Conservation (phyloP, 495 filamentous ascomycete species). For the Penicillium arizonense region DNA sequence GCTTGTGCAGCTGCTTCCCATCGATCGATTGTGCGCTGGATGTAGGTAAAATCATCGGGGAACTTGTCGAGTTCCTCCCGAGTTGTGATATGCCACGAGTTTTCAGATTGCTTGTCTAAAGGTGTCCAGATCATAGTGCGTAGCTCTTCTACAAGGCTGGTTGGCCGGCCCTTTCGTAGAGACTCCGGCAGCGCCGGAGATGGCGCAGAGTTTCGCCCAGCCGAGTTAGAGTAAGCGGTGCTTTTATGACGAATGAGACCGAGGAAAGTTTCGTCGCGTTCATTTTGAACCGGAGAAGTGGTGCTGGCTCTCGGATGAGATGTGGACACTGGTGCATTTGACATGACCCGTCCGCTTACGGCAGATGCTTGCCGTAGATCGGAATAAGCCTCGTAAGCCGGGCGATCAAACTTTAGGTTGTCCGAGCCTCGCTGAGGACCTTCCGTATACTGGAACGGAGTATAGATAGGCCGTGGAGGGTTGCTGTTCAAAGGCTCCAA, state of each 20-base stretch:
- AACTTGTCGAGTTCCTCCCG: slow-evolving; percentile 32
- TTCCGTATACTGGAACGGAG: slow-evolving; percentile 46
- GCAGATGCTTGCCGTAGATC: slow-evolving; percentile 43
- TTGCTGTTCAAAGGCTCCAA: slow-evolving; percentile 35
- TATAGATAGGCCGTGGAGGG: slow-evolving; percentile 47
- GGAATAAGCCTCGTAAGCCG: slow-evolving; percentile 48
- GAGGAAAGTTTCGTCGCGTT: slow-evolving; percentile 44
- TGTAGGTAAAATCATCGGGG: slow-evolving; percentile 50
- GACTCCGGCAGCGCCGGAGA: slow-evolving; percentile 30
- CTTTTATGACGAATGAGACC: slow-evolving; percentile 48
- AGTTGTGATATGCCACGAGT: slow-evolving; percentile 33
- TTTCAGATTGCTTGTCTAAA: slow-evolving; percentile 34
- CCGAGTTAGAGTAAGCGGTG: slow-evolving; percentile 29
- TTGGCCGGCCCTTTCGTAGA: slow-evolving; percentile 25
- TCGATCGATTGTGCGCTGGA: slow-evolving; percentile 37
- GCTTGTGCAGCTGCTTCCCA: slow-evolving; percentile 48
- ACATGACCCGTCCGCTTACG: slow-evolving; percentile 44
- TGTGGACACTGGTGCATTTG: slow-evolving; percentile 24
- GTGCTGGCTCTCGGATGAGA: slow-evolving; percentile 16
- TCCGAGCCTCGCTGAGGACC: slow-evolving; percentile 48
- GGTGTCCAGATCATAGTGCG: slow-evolving; percentile 36
- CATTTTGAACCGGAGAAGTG: slow-evolving; percentile 17
- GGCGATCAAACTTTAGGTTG: slow-evolving; percentile 34
- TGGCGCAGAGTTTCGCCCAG: slow-evolving; percentile 20
- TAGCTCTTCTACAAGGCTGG: slow-evolving; percentile 30